A percentile compares a stretch with the other conserved stretches of the same genome.
Evolutionary conservation across 148 eudicot species (phyloP).

Genomic region (Talinum fruticosum): DNA sequence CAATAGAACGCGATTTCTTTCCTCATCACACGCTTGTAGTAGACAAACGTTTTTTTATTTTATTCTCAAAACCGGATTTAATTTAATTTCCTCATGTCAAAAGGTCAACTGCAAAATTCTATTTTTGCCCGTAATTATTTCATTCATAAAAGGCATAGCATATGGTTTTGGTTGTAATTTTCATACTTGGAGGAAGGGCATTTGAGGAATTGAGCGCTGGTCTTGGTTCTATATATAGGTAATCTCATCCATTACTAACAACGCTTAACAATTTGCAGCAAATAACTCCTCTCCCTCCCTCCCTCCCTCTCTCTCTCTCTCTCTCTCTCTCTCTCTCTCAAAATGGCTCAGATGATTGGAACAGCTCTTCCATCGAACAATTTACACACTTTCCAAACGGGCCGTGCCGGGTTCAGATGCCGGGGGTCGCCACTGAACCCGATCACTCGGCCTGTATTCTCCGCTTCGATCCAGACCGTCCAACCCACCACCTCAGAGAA

Average conservation of each 20-base stretch:
- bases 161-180: background rate
- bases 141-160: background rate
- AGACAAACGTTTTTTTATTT: too few relatives aligned
- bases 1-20: background rate
- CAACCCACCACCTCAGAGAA: background rate
- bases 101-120: too few relatives aligned
- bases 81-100: too few relatives aligned
- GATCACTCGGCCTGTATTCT: background rate
- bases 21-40: background rate
- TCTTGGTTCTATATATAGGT: background rate
- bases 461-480: background rate
- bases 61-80: too few relatives aligned
- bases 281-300: background rate
- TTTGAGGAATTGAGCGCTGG: background rate
- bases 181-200: background rate
- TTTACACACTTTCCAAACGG: background rate
- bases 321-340: background rate
- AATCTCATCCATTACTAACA: background rate
- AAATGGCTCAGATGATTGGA: background rate
- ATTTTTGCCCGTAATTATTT: background rate
- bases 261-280: background rate
- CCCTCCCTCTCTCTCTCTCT: background rate
- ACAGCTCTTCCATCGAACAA: background rate
- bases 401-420: background rate
- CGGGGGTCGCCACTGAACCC: background rate